Evolutionary conservation across 148 eudicot genomes (phyloP).

Genomic region (Diospyros kaki): DNA sequence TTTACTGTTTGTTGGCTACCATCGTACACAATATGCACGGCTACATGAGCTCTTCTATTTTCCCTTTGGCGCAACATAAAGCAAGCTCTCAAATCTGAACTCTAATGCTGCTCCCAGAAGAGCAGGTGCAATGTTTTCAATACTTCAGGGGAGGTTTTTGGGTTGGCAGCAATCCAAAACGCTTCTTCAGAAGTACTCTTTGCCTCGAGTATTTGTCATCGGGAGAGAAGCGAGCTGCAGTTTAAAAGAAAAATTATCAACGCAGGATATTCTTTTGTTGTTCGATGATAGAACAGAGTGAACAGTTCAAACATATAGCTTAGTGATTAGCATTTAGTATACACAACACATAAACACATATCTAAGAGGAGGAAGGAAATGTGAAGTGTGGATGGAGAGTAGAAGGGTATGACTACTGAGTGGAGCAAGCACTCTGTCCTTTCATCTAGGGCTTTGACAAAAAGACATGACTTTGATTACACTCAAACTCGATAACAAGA

Average conservation of each 20-base stretch:
- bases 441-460: not conserved
- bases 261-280: not conserved
- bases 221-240: slow-evolving; percentile 96
- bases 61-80: not conserved
- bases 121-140: slow-evolving; percentile 33
- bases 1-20: not conserved
- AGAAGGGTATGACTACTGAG: not conserved
- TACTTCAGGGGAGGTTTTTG: slow-evolving; percentile 77
- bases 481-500: not conserved
- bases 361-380: not conserved
- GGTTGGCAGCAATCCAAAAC: slow-evolving; percentile 89
- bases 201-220: slow-evolving; percentile 94
- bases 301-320: no score
- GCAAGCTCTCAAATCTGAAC: no score
- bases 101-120: not conserved
- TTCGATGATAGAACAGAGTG: not conserved
- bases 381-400: not conserved
- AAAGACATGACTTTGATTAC: not conserved
- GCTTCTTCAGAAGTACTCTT: slow-evolving; percentile 84
- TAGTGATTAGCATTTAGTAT: no score
- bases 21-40: not conserved
- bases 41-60: not conserved
- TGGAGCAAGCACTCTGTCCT: not conserved
- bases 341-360: not conserved
- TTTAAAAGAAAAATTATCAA: not conserved